Evolutionary conservation across 768 basidiomycete genomes (phyloP), one percentile per base, ranked within the genome.

Genomic region (Chlorophyllum brunneum): DNA sequence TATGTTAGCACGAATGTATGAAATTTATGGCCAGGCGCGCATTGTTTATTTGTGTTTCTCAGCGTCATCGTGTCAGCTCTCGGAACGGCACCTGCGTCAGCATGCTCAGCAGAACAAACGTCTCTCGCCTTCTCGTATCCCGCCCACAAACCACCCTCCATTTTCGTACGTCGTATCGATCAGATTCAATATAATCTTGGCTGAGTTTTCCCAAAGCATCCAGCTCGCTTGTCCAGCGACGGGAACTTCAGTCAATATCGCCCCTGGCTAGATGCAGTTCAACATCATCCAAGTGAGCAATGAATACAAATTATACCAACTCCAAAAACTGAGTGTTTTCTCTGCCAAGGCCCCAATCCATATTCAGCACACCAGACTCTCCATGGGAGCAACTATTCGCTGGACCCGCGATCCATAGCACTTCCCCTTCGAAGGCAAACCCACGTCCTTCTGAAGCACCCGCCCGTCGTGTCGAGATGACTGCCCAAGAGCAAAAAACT

Each of bases 311-410:
- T 18, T 3, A 16, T 13, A 30, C 33, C 1, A 13, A n/a, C 5
- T 6, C 15, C 34, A 15, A 36, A 36, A 11, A 10, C 34, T 8
- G 34, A n/a, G 24, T 29, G 13, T 24, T 10, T 24, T 43, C 7
- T 13, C 24, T 15, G 20, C 23, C 22, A n/a, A 29, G 41, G n/a
- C n/a, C n/a, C 27, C 29, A 49, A 22, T 56, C 58, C 6, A 56
- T 58, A 27, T 58, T 58, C 48, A 54, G 42, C 36, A 24, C 39
- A 2, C 30, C 45, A 2, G 37, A 48, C n/a, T 42, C 41, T 15
- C 34, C 59, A 24, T 61, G 59, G 59, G 57, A 58, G 13, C 57
- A 61, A 31, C 24, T 58, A 2, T 53, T 61, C 41, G 39, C 51
- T 1, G 57, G 51, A 8, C 29, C 55, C n/a, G 18, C 42, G 13